These are phyloP conservation scores for Maudiozyma saulgeensis DNA, from an alignment of 805 yeast genomes.

Conservation along the genomic window DNA sequence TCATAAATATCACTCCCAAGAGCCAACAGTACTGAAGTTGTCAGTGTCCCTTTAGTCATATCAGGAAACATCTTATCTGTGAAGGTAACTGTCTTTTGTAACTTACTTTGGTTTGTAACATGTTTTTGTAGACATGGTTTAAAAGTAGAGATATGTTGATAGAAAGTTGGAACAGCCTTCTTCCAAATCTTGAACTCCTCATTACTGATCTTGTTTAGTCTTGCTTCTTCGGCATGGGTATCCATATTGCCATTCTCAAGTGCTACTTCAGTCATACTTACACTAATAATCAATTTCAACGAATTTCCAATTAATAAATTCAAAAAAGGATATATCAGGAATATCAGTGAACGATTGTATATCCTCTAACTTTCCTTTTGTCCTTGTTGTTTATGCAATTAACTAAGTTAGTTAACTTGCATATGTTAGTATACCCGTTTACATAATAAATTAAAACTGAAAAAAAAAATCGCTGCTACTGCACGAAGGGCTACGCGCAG, in stretches of 20 bases:
- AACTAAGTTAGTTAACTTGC: too few relatives aligned
- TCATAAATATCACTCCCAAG: slow-evolving; percentile 23
- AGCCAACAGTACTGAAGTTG: slow-evolving; percentile 20
- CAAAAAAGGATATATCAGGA: too few relatives aligned
- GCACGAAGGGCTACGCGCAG: too few relatives aligned
- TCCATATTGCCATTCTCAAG: background rate
- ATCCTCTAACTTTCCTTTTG: too few relatives aligned
- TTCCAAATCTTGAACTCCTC: slow-evolving; percentile 81
- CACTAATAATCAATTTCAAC: too few relatives aligned
- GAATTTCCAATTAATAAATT: too few relatives aligned
- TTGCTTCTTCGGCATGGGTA: background rate
- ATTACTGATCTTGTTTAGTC: slow-evolving; percentile 42
- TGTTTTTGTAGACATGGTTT: slow-evolving; percentile 30
- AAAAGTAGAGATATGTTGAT: slow-evolving; percentile 33
- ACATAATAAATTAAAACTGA: too few relatives aligned
- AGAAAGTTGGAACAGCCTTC: slow-evolving; percentile 69
- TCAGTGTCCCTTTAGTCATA: slow-evolving; percentile 20
- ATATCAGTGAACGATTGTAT: too few relatives aligned
- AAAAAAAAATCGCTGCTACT: too few relatives aligned
- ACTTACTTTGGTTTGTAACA: slow-evolving; percentile 8
- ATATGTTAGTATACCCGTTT: too few relatives aligned
- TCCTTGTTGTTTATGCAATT: too few relatives aligned
- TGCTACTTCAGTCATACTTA: background rate
- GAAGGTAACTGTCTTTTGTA: slow-evolving; percentile 20
- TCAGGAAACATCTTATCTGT: slow-evolving; percentile 18